These are phyloP conservation scores for Citrus medica DNA, from an alignment of 345 rosid genomes.

Conservation along the genomic window DNA sequence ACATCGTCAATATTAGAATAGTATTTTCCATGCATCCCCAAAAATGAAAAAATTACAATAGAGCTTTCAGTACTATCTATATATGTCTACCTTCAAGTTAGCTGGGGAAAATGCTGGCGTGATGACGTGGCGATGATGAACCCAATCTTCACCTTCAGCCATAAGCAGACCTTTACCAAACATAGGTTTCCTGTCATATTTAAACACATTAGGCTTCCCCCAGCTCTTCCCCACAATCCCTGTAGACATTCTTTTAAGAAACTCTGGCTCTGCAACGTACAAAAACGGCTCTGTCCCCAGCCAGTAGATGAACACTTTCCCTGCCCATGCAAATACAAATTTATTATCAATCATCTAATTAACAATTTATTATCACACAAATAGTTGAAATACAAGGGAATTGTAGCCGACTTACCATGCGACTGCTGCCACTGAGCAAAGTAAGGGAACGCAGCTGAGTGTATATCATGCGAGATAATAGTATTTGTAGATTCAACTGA, in stretches of 20 bases:
- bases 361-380: no score
- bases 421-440: conserved; percentile 76
- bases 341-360: no score
- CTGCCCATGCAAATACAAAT: conserved; percentile 30
- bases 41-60: no score
- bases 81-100: conserved; percentile 62
- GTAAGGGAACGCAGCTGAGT: conserved; percentile 73
- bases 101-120: conserved; percentile 81
- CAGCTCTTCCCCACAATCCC: conserved; percentile 91
- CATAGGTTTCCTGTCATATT: conserved; percentile 85
- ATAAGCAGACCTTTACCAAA: conserved; percentile 81
- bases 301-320: conserved; percentile 93
- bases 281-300: conserved; percentile 90
- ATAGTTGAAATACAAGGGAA: no score
- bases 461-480: conserved; percentile 68
- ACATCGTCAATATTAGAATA: background rate
- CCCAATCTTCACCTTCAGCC: conserved; percentile 95
- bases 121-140: conserved; percentile 81
- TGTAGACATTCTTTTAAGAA: conserved; percentile 62
- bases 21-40: no score
- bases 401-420: conserved; percentile 40
- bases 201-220: conserved; percentile 90
- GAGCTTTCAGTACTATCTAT: no score
- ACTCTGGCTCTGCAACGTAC: conserved; percentile 85
- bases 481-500: conserved; percentile 11